Base-by-base conservation (phyloP, 345 rosid species). In the Gossypium herbaceum region DNA sequence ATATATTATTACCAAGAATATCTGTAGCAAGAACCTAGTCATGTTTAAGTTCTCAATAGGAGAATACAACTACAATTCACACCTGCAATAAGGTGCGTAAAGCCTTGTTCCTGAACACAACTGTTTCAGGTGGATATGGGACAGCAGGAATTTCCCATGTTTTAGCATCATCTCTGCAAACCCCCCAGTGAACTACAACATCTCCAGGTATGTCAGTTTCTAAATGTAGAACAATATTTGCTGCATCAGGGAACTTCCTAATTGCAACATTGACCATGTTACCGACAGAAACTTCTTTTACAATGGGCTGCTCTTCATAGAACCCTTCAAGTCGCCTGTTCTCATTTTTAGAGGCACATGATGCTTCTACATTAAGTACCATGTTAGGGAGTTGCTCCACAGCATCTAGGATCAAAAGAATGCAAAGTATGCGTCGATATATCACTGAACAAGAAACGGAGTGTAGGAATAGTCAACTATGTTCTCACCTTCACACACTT, bases 101-200 rank as follows among this genome's bases (percentile, higher is more conserved):
- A 70, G 99, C 99, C 87, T 90, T 94, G 68, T 86, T 87, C 86
- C 86, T 90, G 81, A 94, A 94, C 63, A 76, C 72, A 63, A 52
- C 68, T 79, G 99, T 94, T 73, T 82, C 93, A n/a, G 89, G 89
- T 25, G 99, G 99, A 84, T 90, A 70, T 55, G 97, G 90, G 62
- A 86, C 88, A 77, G 86, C 79, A 73, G 94, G 94, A 82, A 91
- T 84, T 85, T 90, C 97, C 98, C 99, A 94, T 44, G 76, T 84
- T 86, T 82, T 89, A 48, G 81, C 70, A 69, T 82, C 89, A 78
- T 84, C 90, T 87, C 88, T 92, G 87, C 96, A 92, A 82, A 91
- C 92, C 74, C 99, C 99, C 99, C 99, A 94, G 86, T 94, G 99
- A 77, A 91, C 89, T 83, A 85, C 73, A 73, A 91, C 94, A 81